These are phyloP conservation scores for Corniculantispora saksenae DNA, from an alignment of 2,329 filamentous ascomycete species.

Conservation along the genomic window DNA sequence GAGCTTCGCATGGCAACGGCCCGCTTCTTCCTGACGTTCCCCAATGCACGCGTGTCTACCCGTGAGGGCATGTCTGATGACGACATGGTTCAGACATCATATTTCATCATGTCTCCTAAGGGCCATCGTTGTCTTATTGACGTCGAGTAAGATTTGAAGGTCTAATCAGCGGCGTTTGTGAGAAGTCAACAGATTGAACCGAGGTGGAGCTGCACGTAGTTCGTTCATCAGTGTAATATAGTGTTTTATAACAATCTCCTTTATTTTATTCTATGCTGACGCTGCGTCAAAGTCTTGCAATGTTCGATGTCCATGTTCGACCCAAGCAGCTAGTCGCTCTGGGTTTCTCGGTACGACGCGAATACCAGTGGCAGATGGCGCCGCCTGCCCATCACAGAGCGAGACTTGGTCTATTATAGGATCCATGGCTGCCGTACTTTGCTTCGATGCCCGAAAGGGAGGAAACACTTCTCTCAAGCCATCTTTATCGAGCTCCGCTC, in stretches of 20 bases:
- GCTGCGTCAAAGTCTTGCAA: not conserved
- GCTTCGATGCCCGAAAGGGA: conserved; percentile 13
- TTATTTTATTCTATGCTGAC: not conserved
- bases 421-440: conserved; percentile 15
- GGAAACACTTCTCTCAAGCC: conserved; percentile 13
- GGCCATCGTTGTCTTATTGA: conserved; percentile 15
- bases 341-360: conserved; percentile 13
- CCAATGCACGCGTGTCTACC: conserved; percentile 32
- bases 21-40: conserved; percentile 52
- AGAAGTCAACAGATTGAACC: too few species aligned
- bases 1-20: conserved; percentile 55
- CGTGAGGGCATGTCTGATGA: conserved; percentile 36
- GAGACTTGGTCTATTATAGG: conserved; percentile 9
- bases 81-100: conserved; percentile 36
- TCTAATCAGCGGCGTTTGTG: too few species aligned
- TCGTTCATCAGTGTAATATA: too few species aligned
- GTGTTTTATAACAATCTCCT: too few species aligned
- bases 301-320: not conserved
- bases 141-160: not conserved
- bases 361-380: conserved; percentile 15
- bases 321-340: conserved; percentile 7
- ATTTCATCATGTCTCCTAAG: conserved; percentile 31
- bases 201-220: too few species aligned
- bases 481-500: conserved; percentile 4
- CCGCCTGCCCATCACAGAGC: conserved; percentile 12